Conservation (phyloP, 2,329 filamentous ascomycete genomes). For the Sclerotiophoma versabilis region DNA sequence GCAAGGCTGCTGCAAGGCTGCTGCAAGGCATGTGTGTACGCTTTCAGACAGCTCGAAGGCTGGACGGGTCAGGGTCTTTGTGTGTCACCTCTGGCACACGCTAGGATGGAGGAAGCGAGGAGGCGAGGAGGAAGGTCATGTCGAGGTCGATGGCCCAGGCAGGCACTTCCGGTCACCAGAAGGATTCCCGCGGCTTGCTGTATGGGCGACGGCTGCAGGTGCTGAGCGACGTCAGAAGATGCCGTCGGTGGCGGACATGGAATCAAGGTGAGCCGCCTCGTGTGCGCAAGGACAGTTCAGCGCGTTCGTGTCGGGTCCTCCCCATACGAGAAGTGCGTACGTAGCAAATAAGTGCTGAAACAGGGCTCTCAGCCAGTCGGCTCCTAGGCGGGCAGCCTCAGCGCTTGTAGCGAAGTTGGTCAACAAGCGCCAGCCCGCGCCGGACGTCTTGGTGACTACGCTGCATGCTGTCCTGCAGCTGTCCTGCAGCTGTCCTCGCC, state of each 20-base stretch:
- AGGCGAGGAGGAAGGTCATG: not conserved
- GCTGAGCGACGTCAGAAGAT: constrained; percentile 9
- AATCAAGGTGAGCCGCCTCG: not conserved
- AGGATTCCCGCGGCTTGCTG: not conserved
- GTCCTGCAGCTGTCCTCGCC: constrained; percentile 9
- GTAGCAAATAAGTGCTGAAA: constrained; percentile 10
- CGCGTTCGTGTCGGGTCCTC: constrained; percentile 3
- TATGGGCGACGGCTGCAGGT: not conserved
- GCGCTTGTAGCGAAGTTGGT: constrained; percentile 37
- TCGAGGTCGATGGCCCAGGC: not conserved
- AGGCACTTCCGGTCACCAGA: not conserved
- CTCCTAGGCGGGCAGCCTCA: constrained; percentile 35
- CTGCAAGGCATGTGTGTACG: not conserved
- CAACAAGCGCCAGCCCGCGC: constrained; percentile 20
- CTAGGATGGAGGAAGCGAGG: not conserved
- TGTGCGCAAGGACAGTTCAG: constrained; percentile 3
- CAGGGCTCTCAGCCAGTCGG: constrained; percentile 19
- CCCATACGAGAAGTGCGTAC: constrained; percentile 3
- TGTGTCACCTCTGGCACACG: not conserved
- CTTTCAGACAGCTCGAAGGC: not conserved
- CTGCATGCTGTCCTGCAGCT: constrained; percentile 22
- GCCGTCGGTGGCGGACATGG: constrained; percentile 6
- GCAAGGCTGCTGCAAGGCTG: too few relatives aligned
- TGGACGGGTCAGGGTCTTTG: not conserved
- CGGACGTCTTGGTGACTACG: constrained; percentile 20